Conservation (phyloP, 768 basidiomycete genomes). For the Macrolepiota fuliginosa region DNA sequence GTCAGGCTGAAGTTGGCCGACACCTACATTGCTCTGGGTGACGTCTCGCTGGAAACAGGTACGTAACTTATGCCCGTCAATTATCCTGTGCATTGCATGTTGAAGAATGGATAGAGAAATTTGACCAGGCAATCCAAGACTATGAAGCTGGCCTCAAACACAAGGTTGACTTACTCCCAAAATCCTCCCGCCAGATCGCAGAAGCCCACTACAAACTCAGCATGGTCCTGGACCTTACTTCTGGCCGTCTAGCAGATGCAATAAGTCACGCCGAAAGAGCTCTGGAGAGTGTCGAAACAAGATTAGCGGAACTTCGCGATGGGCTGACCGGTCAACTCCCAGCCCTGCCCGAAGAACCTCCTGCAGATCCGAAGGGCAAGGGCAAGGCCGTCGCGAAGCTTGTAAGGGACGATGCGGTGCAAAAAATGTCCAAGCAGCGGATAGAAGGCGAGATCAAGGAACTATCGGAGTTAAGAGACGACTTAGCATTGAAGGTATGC, state of each 20-base stretch:
- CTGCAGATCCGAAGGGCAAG: slow-evolving; percentile 60
- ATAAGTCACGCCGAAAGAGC: slow-evolving; percentile 81
- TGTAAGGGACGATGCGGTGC: slow-evolving; percentile 51
- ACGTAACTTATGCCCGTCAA: slow-evolving; percentile 19
- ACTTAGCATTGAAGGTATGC: slow-evolving; percentile 79
- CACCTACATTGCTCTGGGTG: slow-evolving; percentile 86
- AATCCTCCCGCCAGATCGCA: slow-evolving; percentile 91
- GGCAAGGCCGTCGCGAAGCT: slow-evolving; percentile 57
- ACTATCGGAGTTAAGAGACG: slow-evolving; percentile 68
- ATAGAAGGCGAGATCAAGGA: slow-evolving; percentile 82
- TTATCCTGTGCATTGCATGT: not conserved
- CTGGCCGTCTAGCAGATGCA: slow-evolving; percentile 79
- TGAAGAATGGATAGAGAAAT: slow-evolving; percentile 69
- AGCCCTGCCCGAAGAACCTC: slow-evolving; percentile 26
- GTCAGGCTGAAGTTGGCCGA: slow-evolving; percentile 85
- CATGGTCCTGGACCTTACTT: slow-evolving; percentile 88
- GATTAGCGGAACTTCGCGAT: slow-evolving; percentile 59
- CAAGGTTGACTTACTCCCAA: slow-evolving; percentile 71
- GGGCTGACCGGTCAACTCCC: slow-evolving; percentile 39
- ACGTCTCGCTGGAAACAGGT: slow-evolving; percentile 98
- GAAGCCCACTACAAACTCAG: slow-evolving; percentile 94
- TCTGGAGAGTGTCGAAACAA: slow-evolving; percentile 69
- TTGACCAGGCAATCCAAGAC: slow-evolving; percentile 90
- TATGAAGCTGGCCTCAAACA: slow-evolving; percentile 76
- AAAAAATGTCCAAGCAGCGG: slow-evolving; percentile 69